Percentiles rank a stretch among this genome's conserved stretches.
Conservation (phyloP, 495 filamentous ascomycete species). For the Oleoguttula mirabilis region DNA sequence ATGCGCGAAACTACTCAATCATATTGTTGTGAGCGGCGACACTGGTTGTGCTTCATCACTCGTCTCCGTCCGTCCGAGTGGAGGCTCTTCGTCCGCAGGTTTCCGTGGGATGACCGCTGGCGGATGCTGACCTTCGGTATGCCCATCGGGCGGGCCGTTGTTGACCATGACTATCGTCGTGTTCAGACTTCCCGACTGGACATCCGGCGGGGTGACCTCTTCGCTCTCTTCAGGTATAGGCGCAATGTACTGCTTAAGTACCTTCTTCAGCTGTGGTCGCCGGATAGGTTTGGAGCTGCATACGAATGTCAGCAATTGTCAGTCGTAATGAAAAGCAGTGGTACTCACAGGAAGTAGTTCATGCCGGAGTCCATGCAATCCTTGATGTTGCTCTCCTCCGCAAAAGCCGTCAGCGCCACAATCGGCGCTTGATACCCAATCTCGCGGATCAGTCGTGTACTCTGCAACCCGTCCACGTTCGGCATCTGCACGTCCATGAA, state of each 20-base stretch:
- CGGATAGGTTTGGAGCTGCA: conserved; percentile 62
- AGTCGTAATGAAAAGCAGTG: background rate
- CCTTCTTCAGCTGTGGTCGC: conserved; percentile 69
- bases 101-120: too few species aligned
- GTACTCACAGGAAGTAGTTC: conserved; percentile 34
- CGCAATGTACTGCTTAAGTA: conserved; percentile 55
- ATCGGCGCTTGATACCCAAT: conserved; percentile 84
- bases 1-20: too few species aligned
- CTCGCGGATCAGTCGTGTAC: conserved; percentile 72
- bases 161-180: conserved; percentile 13
- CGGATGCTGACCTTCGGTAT: too few species aligned
- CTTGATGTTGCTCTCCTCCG: conserved; percentile 79
- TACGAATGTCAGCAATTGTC: background rate
- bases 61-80: too few species aligned
- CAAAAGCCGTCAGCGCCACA: conserved; percentile 80
- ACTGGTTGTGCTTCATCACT: too few species aligned
- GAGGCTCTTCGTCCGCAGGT: too few species aligned
- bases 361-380: conserved; percentile 36
- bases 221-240: conserved; percentile 44
- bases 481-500: conserved; percentile 98
- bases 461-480: conserved; percentile 78
- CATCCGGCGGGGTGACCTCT: background rate
- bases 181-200: background rate
- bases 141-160: background rate
- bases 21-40: too few species aligned